Conservation (phyloP, 2,329 filamentous ascomycete genomes). For the Chaetothyriales sp. region DNA sequence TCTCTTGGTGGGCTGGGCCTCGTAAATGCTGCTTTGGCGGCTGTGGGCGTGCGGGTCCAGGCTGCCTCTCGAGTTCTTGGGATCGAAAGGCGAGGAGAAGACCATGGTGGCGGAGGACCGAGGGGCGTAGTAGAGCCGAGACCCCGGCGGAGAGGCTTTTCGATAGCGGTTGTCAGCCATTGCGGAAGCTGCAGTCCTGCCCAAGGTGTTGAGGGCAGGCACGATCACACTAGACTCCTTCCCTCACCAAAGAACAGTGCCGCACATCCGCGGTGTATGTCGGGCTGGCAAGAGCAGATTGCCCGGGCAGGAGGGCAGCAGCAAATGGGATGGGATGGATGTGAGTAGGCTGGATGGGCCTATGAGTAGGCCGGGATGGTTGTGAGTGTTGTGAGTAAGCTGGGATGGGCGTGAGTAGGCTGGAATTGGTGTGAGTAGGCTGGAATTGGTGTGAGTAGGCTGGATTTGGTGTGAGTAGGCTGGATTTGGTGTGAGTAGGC, state of each 20-base stretch:
- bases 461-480: no score
- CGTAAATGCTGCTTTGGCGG: slow-evolving; percentile 12
- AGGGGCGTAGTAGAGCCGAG: slow-evolving; percentile 9
- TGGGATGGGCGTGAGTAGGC: no score
- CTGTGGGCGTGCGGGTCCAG: neutral
- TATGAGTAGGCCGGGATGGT: no score
- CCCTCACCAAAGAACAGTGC: neutral
- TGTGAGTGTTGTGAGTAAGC: no score
- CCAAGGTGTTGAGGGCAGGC: neutral
- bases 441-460: no score
- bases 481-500: neutral
- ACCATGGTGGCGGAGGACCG: slow-evolving; percentile 16
- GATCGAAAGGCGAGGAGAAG: slow-evolving; percentile 11
- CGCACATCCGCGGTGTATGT: neutral
- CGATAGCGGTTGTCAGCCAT: slow-evolving; percentile 15
- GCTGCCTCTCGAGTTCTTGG: neutral
- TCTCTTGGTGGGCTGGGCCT: slow-evolving; percentile 12
- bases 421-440: no score
- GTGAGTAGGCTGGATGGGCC: no score
- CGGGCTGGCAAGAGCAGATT: neutral
- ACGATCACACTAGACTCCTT: neutral
- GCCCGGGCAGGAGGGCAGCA: no score
- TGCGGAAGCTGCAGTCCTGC: neutral
- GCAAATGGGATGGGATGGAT: neutral
- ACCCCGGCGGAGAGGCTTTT: slow-evolving; percentile 6